A percentile compares a stretch with the other conserved stretches of the same genome.
Conservation (phyloP, 352 stramenopile species). For the Pythium grandisporangium region DNA sequence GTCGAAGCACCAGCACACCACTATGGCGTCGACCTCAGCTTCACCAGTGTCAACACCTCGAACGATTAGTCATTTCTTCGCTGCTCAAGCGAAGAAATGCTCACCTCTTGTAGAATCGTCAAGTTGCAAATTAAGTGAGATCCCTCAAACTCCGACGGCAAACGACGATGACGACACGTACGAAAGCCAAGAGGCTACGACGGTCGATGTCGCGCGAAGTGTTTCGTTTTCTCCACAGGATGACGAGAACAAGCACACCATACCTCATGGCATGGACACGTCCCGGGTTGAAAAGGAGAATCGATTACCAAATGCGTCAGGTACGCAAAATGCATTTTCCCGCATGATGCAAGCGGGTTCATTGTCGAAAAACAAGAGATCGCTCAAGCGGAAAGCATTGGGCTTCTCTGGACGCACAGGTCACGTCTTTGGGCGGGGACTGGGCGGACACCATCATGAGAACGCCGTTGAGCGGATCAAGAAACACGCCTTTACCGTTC, state of each 20-base stretch:
- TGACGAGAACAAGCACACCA: conserved; percentile 14
- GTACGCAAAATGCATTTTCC: conserved; percentile 67
- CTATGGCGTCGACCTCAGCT: background rate
- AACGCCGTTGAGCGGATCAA: conserved; percentile 8
- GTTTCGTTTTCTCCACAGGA: conserved; percentile 43
- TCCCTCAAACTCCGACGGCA: too few relatives aligned
- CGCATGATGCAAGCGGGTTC: conserved; percentile 71
- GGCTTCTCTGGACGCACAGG: conserved; percentile 9
- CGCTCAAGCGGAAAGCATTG: conserved; percentile 38
- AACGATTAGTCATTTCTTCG: conserved; percentile 38
- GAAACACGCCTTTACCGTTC: conserved; percentile 6
- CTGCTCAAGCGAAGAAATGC: conserved; percentile 2
- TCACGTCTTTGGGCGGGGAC: background rate
- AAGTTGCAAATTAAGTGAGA: background rate
- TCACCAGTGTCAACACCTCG: background rate
- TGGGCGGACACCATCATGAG: background rate
- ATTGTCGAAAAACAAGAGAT: conserved; percentile 36
- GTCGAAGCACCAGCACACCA: too few relatives aligned
- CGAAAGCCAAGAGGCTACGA: conserved; percentile 43
- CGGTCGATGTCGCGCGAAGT: conserved; percentile 32
- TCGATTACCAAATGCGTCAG: conserved; percentile 10
- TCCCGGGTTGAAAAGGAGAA: conserved; percentile 32
- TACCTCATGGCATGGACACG: background rate
- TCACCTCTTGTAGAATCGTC: conserved; percentile 2
- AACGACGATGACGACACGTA: conserved; percentile 7